Conservation (phyloP, 768 basidiomycete genomes). For the Boletus reticulatus region DNA sequence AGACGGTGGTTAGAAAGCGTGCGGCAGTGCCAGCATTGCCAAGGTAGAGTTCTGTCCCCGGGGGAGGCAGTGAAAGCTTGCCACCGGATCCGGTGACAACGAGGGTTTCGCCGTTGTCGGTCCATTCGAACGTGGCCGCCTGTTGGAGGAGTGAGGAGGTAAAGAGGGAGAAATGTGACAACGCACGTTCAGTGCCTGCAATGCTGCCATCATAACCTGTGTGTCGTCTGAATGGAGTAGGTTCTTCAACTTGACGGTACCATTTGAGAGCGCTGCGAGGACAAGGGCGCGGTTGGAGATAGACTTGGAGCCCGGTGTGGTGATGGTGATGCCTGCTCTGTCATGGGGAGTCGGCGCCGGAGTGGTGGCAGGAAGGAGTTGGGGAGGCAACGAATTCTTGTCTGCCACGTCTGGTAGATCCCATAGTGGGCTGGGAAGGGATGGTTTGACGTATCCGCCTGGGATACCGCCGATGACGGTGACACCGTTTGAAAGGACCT, state of each 20-base stretch:
- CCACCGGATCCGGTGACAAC: constrained; percentile 89
- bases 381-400: constrained; percentile 19
- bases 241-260: constrained; percentile 86
- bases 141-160: constrained; percentile 26
- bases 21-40: constrained; percentile 98
- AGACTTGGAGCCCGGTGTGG: constrained; percentile 95
- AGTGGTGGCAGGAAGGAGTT: constrained; percentile 7
- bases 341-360: background rate
- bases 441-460: constrained; percentile 26
- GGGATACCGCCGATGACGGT: constrained; percentile 72
- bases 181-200: constrained; percentile 78
- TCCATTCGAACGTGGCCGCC: constrained; percentile 94
- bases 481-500: constrained; percentile 78
- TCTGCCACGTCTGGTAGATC: constrained; percentile 16
- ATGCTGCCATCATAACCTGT: constrained; percentile 97
- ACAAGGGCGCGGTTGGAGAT: constrained; percentile 94
- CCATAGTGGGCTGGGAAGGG: constrained; percentile 45
- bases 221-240: constrained; percentile 97
- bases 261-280: constrained; percentile 86
- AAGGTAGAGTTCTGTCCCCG: constrained; percentile 88
- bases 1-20: constrained; percentile 95
- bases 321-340: constrained; percentile 50
- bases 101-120: constrained; percentile 94
- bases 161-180: background rate
- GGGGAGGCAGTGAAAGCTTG: constrained; percentile 67